Percentiles rank a stretch among this genome's conserved stretches.
Conservation (phyloP, 257 asterid genomes). For the Solanum chiquidenum region DNA sequence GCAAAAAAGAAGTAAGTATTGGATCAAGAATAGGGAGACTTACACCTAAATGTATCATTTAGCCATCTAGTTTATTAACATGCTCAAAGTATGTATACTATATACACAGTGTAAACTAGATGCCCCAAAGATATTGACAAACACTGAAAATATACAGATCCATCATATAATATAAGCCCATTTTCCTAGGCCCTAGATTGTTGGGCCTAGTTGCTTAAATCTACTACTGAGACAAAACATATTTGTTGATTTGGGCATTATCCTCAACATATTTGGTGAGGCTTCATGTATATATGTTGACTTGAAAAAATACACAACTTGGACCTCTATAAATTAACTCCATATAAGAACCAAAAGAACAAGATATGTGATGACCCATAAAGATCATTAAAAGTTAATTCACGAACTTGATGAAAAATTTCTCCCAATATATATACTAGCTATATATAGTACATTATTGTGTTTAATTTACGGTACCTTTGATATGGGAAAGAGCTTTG, state of each 20-base stretch:
- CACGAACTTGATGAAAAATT: too few relatives aligned
- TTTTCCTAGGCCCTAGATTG: background rate
- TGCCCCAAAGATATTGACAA: background rate
- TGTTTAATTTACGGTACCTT: constrained; percentile 33
- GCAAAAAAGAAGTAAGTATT: background rate
- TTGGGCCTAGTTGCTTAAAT: background rate
- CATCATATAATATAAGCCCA: background rate
- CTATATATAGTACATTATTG: too few relatives aligned
- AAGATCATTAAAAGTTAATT: background rate
- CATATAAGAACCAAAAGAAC: too few relatives aligned
- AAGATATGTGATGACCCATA: too few relatives aligned
- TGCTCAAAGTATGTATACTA: background rate
- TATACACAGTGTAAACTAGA: too few relatives aligned
- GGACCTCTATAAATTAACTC: background rate
- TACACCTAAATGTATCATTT: background rate
- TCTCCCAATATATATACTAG: too few relatives aligned
- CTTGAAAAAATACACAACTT: background rate
- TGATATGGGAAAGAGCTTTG: constrained; percentile 64
- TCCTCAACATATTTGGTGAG: background rate
- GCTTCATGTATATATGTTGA: background rate
- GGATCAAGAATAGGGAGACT: background rate
- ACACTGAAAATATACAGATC: background rate
- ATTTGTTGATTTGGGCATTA: background rate
- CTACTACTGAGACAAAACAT: too few relatives aligned
- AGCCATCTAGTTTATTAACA: background rate